Conservation (phyloP, 164 flowering plant species). For the Pachysandra terminalis region DNA sequence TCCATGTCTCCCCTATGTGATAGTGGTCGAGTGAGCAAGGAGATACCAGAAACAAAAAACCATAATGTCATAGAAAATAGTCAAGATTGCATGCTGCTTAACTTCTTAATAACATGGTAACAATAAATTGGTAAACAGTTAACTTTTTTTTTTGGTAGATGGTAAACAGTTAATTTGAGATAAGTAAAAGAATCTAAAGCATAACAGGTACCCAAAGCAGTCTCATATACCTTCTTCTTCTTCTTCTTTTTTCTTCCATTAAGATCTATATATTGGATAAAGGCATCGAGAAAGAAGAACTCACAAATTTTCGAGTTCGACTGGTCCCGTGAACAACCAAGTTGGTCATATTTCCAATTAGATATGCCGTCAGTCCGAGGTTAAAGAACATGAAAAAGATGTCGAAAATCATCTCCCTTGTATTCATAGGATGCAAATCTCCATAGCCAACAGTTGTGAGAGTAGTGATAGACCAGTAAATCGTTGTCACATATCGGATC, state of each 20-base stretch:
- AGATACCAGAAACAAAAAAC: too few species aligned
- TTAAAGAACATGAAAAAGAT: slow-evolving; percentile 91
- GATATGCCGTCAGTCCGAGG: slow-evolving; percentile 87
- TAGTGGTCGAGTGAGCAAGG: too few species aligned
- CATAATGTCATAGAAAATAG: not conserved
- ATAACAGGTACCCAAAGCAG: too few species aligned
- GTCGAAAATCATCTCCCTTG: slow-evolving; percentile 80
- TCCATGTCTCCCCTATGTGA: too few species aligned
- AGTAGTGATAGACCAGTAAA: slow-evolving; percentile 97
- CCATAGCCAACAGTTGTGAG: slow-evolving; percentile 96
- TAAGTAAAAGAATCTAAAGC: too few species aligned
- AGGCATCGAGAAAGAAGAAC: slow-evolving; percentile 21
- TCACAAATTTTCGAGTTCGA: slow-evolving; percentile 82
- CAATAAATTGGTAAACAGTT: too few species aligned
- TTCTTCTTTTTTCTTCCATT: too few species aligned
- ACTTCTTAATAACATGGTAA: not conserved
- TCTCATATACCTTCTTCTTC: too few species aligned
- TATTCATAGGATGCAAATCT: slow-evolving; percentile 84
- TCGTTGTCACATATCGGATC: slow-evolving; percentile 69
- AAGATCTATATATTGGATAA: not conserved
- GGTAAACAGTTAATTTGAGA: too few species aligned
- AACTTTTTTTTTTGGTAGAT: too few species aligned
- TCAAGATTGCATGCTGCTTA: not conserved
- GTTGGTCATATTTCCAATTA: slow-evolving; percentile 98
- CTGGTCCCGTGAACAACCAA: slow-evolving; percentile 93